Evolutionary conservation across 352 stramenopile genomes (phyloP).

Genomic region (Phytophthora kernoviae): DNA sequence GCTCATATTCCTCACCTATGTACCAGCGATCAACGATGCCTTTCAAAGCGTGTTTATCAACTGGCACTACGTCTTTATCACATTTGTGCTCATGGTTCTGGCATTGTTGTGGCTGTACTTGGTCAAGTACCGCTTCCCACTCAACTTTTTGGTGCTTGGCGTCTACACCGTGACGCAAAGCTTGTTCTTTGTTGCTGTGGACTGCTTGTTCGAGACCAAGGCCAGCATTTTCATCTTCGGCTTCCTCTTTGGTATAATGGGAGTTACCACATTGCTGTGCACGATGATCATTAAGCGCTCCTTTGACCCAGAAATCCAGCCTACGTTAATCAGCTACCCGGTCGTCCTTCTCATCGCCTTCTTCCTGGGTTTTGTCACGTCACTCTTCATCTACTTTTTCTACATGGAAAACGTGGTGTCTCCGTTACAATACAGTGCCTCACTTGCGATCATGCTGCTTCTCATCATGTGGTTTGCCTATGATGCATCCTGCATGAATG

Average conservation of each 20-base stretch:
- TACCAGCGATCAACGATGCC: conserved; percentile 24
- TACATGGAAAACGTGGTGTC: conserved; percentile 61
- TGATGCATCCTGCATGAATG: conserved; percentile 80
- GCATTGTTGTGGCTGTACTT: conserved; percentile 73
- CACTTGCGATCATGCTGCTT: conserved; percentile 56
- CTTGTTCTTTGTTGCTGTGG: conserved; percentile 61
- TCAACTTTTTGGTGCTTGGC: conserved; percentile 70
- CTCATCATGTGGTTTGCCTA: conserved; percentile 87
- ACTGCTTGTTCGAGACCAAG: conserved; percentile 61
- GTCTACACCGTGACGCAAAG: conserved; percentile 68
- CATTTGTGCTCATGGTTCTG: conserved; percentile 58
- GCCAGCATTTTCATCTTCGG: conserved; percentile 70
- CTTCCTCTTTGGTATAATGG: conserved; percentile 69
- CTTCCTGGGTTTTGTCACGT: conserved; percentile 58
- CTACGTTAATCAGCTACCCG: conserved; percentile 63
- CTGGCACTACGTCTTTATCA: conserved; percentile 59
- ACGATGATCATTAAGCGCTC: conserved; percentile 52
- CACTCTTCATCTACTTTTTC: conserved; percentile 65
- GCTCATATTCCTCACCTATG: conserved; percentile 46
- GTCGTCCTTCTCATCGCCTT: conserved; percentile 58
- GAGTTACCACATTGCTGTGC: conserved; percentile 59
- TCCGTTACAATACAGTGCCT: conserved; percentile 54
- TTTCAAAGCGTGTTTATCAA: conserved; percentile 45
- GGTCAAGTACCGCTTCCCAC: conserved; percentile 72
- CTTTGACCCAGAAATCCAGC: conserved; percentile 31